phyloP scores from a whole-genome alignment of 495 filamentous ascomycete genomes.

The Xylona heveae region DNA sequence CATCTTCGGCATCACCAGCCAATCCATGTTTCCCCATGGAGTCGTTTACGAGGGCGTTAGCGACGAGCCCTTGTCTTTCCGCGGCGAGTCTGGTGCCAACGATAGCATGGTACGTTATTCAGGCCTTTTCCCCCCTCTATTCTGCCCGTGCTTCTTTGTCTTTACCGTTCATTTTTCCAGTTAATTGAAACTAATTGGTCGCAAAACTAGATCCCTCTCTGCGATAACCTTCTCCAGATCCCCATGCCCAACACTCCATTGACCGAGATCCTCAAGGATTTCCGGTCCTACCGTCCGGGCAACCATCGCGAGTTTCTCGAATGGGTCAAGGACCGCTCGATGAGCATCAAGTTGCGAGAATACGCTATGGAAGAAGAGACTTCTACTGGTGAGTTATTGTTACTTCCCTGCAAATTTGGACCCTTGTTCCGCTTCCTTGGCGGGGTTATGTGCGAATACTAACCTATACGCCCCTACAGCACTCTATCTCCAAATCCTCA shows the following conservation, averaged over 20 bases:
- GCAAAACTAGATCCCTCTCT: slow-evolving; percentile 47
- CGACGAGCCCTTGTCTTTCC: slow-evolving; percentile 49
- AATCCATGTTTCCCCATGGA: slow-evolving; percentile 80
- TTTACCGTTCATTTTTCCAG: no score
- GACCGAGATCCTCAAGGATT: slow-evolving; percentile 66
- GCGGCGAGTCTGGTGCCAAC: slow-evolving; percentile 78
- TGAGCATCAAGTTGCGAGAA: slow-evolving; percentile 31
- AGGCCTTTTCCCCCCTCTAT: slow-evolving; percentile 1
- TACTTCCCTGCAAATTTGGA: slow-evolving; percentile 7
- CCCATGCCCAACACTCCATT: slow-evolving; percentile 67
- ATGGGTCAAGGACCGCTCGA: slow-evolving; percentile 36
- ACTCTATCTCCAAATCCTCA: slow-evolving; percentile 48
- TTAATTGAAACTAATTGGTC: slow-evolving; percentile 2
- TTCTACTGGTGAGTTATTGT: slow-evolving; percentile 13
- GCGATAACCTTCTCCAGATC: slow-evolving; percentile 64
- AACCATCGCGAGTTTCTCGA: slow-evolving; percentile 71
- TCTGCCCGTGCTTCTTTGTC: neutral
- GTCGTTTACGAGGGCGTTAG: slow-evolving; percentile 72
- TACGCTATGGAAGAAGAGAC: slow-evolving; percentile 35
- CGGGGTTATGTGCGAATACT: neutral
- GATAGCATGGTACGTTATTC: slow-evolving; percentile 50
- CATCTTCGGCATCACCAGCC: slow-evolving; percentile 78
- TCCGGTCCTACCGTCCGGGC: slow-evolving; percentile 62
- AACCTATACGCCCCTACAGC: slow-evolving; percentile 12
- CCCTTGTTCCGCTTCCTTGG: neutral